A percentile compares a stretch with the other conserved stretches of the same genome.
phyloP scores from a whole-genome alignment of 331 rosid genomes.

The Acacia pycnantha region DNA sequence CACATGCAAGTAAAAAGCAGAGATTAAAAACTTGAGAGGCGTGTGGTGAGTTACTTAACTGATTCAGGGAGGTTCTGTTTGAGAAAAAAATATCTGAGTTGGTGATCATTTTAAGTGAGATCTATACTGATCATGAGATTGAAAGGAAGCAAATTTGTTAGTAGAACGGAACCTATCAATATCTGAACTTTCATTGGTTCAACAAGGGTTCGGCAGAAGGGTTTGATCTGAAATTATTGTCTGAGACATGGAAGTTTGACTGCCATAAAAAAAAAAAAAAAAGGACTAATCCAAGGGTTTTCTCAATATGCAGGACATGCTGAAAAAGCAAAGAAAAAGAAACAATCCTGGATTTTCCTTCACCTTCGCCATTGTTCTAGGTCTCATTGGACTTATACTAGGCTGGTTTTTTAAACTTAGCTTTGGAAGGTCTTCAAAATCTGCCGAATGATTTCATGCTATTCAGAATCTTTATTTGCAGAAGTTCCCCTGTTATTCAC shows the following conservation, averaged over 20 bases:
- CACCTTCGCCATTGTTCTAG: slow-evolving; percentile 65
- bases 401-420: slow-evolving; percentile 77
- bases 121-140: neutral
- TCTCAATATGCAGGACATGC: slow-evolving; percentile 56
- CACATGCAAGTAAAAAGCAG: neutral
- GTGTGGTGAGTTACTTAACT: neutral
- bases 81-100: neutral
- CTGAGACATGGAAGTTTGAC: neutral
- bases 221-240: slow-evolving; percentile 2
- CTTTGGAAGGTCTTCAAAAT: slow-evolving; percentile 28
- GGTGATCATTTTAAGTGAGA: neutral
- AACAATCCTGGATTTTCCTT: slow-evolving; percentile 74
- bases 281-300: neutral
- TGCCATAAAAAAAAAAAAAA: neutral
- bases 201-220: neutral
- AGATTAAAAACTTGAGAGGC: neutral
- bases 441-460: slow-evolving; percentile 44
- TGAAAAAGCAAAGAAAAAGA: slow-evolving; percentile 59
- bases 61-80: neutral
- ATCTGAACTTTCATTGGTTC: neutral
- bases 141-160: neutral
- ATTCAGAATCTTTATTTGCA: slow-evolving; percentile 33
- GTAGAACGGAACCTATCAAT: neutral
- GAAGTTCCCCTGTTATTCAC: slow-evolving; percentile 24
- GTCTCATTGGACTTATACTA: slow-evolving; percentile 69